Evolutionary conservation across 2,329 filamentous ascomycete species (phyloP).

Genomic region (Camptophora hylomeconis): DNA sequence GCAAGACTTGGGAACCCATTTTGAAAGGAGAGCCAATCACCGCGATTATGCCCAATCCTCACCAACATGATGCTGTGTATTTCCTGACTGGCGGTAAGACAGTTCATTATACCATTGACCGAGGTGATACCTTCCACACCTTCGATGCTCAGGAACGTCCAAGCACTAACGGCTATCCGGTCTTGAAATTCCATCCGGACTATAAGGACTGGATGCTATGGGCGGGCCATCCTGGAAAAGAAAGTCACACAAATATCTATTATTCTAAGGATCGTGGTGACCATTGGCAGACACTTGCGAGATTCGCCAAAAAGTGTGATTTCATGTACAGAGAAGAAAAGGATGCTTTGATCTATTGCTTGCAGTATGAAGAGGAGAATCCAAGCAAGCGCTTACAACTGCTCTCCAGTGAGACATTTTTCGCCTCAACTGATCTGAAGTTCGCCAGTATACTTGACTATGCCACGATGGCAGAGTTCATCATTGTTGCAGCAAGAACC

Average conservation of each 20-base stretch:
- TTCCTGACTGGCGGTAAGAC: constrained; percentile 59
- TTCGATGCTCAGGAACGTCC: constrained; percentile 58
- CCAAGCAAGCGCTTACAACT: constrained; percentile 54
- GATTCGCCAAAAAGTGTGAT: constrained; percentile 68
- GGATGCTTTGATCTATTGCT: constrained; percentile 51
- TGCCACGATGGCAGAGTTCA: constrained; percentile 92
- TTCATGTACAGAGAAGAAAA: constrained; percentile 62
- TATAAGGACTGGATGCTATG: constrained; percentile 86
- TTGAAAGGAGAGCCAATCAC: constrained; percentile 58
- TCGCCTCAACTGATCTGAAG: constrained; percentile 47
- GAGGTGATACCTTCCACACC: constrained; percentile 57
- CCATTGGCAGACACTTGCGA: constrained; percentile 63
- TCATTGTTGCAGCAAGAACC: constrained; percentile 58
- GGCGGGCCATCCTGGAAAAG: constrained; percentile 51
- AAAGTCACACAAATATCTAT: constrained; percentile 64
- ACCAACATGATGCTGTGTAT: constrained; percentile 75
- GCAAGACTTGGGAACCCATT: constrained; percentile 67
- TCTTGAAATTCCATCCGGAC: constrained; percentile 70
- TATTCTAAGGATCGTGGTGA: constrained; percentile 65
- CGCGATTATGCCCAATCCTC: constrained; percentile 61
- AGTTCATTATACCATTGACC: constrained; percentile 71
- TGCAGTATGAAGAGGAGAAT: constrained; percentile 51
- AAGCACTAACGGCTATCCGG: constrained; percentile 35
- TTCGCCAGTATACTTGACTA: constrained; percentile 68
- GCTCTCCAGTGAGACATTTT: constrained; percentile 67